Conservation (phyloP, 2,329 filamentous ascomycete species). For the Epicoccum sorghinum region DNA sequence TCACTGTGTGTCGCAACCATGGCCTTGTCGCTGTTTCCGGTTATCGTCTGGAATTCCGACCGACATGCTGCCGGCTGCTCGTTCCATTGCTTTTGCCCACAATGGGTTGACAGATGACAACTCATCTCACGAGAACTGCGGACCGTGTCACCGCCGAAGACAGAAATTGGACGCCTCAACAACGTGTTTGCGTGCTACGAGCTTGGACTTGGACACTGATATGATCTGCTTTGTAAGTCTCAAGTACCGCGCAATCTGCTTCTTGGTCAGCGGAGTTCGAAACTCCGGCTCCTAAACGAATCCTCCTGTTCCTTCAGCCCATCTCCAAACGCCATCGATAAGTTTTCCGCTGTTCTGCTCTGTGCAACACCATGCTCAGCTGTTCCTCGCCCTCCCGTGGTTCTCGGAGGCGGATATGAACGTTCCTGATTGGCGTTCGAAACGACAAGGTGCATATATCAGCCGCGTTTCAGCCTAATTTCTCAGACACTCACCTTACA, state of each 20-base stretch:
- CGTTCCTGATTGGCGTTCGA: slow-evolving; percentile 1
- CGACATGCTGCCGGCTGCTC: background rate
- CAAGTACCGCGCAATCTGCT: background rate
- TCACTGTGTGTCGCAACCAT: too few species aligned
- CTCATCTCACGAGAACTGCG: background rate
- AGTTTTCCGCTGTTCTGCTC: background rate
- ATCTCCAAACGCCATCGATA: background rate
- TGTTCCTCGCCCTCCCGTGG: background rate
- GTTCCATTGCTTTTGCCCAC: background rate
- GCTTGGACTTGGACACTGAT: background rate
- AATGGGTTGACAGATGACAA: background rate
- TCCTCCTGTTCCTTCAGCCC: slow-evolving; percentile 1
- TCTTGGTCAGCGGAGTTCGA: background rate
- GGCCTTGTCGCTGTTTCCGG: background rate
- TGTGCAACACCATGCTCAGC: background rate
- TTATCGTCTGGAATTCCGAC: background rate
- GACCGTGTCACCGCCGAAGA: background rate
- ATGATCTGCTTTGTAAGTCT: background rate
- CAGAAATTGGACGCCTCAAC: background rate
- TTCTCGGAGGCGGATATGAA: background rate
- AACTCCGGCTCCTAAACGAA: background rate
- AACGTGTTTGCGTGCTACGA: background rate
- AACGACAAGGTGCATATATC: background rate
- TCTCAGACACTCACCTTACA: slow-evolving; percentile 28
- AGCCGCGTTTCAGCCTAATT: slow-evolving; percentile 32